Percentiles rank a stretch among this genome's conserved stretches.
These are phyloP conservation scores for Colletotrichum noveboracense DNA, from an alignment of 2,329 filamentous ascomycete genomes.

Conservation along the genomic window DNA sequence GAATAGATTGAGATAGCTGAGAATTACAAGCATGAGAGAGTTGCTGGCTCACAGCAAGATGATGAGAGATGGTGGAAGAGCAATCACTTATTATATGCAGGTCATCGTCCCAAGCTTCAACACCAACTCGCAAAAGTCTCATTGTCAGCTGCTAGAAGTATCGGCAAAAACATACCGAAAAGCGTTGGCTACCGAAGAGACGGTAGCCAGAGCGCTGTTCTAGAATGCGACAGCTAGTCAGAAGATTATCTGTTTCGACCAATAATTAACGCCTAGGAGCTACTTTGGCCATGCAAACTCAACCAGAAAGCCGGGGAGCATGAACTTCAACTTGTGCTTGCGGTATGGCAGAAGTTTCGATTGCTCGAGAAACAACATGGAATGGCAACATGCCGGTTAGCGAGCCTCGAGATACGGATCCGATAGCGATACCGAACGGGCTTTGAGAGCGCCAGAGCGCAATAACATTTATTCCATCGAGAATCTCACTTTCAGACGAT, in stretches of 20 bases:
- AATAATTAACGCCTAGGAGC: background rate
- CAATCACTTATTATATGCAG: background rate
- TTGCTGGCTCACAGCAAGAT: fast-evolving
- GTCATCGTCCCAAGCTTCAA: background rate
- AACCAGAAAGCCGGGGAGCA: background rate
- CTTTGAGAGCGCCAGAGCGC: background rate
- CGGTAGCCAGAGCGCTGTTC: background rate
- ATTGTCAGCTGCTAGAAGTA: background rate
- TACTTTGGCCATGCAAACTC: background rate
- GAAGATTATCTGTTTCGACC: background rate
- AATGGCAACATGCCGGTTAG: background rate
- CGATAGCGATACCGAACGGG: background rate
- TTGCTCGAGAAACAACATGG: background rate
- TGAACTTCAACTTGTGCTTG: background rate
- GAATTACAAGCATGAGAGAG: background rate
- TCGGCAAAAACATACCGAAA: background rate
- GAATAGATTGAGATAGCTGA: background rate
- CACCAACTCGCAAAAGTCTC: background rate
- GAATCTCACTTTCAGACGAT: background rate
- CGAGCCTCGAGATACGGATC: background rate
- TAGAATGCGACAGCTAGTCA: background rate
- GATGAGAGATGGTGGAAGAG: background rate
- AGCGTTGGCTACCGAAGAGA: background rate
- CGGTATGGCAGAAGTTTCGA: background rate
- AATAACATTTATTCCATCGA: background rate